Conservation (phyloP, 2,329 filamentous ascomycete species). For the Thielaviopsis cerberus region DNA sequence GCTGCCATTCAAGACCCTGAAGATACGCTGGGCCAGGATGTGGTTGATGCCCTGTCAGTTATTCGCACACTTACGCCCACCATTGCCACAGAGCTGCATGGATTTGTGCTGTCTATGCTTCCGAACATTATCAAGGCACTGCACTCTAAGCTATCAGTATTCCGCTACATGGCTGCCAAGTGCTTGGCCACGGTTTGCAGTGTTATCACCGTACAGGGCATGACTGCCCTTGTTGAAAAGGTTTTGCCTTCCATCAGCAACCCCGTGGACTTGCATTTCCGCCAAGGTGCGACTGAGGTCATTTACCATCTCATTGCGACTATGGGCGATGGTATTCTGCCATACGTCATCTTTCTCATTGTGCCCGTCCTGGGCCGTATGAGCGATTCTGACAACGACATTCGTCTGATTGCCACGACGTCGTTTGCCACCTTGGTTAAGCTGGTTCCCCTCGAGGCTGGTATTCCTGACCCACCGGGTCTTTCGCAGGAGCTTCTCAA, state of each 20-base stretch:
- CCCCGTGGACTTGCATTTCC: conserved; percentile 66
- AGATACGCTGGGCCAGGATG: conserved; percentile 65
- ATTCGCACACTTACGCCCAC: conserved; percentile 88
- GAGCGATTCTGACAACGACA: conserved; percentile 95
- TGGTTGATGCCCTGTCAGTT: conserved; percentile 84
- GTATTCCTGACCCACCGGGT: conserved; percentile 89
- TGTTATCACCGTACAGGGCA: conserved; percentile 82
- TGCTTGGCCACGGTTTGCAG: conserved; percentile 95
- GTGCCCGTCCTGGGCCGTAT: conserved; percentile 92
- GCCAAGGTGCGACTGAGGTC: conserved; percentile 85
- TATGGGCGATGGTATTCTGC: conserved; percentile 90
- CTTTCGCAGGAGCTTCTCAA: conserved; percentile 74
- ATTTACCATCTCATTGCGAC: conserved; percentile 95
- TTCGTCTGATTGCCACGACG: conserved; percentile 83
- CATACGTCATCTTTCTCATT: conserved; percentile 97
- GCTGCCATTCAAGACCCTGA: conserved; percentile 54
- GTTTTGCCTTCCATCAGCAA: conserved; percentile 86
- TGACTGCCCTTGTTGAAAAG: conserved; percentile 87
- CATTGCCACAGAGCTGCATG: conserved; percentile 53
- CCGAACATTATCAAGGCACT: conserved; percentile 75
- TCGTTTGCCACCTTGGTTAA: conserved; percentile 96
- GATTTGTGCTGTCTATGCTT: conserved; percentile 66
- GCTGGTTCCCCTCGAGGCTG: conserved; percentile 86
- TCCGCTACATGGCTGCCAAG: conserved; percentile 91
- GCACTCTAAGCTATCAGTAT: conserved; percentile 73